Evolutionary conservation across 1,139 yeast genomes (phyloP), one percentile per base, ranked within the genome.

Genomic region (Nakaseomyces kungkrabaensis): DNA sequence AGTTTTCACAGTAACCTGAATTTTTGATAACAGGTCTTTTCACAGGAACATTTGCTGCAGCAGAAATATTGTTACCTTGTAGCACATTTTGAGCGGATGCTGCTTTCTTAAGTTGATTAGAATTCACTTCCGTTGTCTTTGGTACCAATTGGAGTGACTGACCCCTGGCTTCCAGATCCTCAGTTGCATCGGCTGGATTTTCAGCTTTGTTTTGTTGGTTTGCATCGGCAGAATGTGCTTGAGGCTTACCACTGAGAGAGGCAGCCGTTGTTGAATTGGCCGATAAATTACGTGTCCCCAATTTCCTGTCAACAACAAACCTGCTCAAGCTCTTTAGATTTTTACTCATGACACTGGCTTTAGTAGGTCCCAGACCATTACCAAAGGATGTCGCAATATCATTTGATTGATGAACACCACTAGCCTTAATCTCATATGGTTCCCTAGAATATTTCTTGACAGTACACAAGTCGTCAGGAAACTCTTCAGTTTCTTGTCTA

Each of bases 1-100:
- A 92, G 66, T 92, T 94, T 64, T 92, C 99, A 69, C 98, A 92
- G 67, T 86, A 88, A 0, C 95, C 95, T 47, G 78, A 61, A 53
- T 54, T 57, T 48, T 51, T 59, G 13, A 53, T 52, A 10, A 46
- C 51, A 10, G 50, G 52, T 46, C 47, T 51, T 47, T 51, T 55
- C 50, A 55, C 53, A 44, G 55, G 4, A 25, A 38, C 4, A 11
- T 38, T 38, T 24, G 29, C 11, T 5, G 42, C 31, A 9, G 22
- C n/a, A 2, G 29, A 7, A 7, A 6, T 3, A 11, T 24, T 24
- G 24, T 7, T 38, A 8, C 31, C 31, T 38, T 38, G 42, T 5
- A 31, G 17, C 2, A 26, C 11, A 22, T 37, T 22, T 22, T 37
- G 40, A 13, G 13, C 40, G 6, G 29, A 26, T 25, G 17, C 31